Evolutionary conservation across 441 rosid genomes (phyloP), one percentile per base, ranked within the genome.

Genomic region (Kokia cookei): DNA sequence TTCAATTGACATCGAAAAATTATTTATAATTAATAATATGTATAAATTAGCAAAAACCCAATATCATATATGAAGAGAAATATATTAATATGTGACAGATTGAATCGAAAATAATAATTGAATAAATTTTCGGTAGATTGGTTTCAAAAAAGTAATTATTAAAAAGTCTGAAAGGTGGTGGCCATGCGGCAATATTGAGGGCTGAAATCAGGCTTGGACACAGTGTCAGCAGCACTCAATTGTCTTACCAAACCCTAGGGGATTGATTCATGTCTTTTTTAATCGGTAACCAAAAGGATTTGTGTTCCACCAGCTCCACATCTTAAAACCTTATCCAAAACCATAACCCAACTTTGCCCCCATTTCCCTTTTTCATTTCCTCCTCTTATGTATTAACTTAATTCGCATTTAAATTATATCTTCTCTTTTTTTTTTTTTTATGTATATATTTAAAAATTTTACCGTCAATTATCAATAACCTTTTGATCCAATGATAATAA

Each of bases 261-360:
- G 66, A 59, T 75, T 57, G 78, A 64, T 81, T 48, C 37, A n/a
- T 53, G 2, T n/a, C 1, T 24, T 22, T 22, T 81, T 53, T 81
- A 70, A 71, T 12, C 78, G 84, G 70, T 75, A 69, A 74, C 76
- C 73, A 77, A 82, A 82, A 58, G 76, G 90, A 86, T 86, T 86
- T 77, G 77, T 76, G 77, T 83, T 81, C 84, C 81, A 90, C 91
- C 94, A 86, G 84, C 94, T 83, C 89, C 76, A 73, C 70, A 71
- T 65, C 80, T 75, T 75, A 64, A 63, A 72, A 75, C 78, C 88
- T 83, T 84, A 86, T 90, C 94, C 89, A 74, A 65, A 72, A 76
- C 22, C 51, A 4, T 11, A 43, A 43, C 14, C 5, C 32, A 13
- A 47, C 5, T 11, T 11, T 35, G 35, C 1, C 14, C n/a, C 15